Conservation (phyloP, 208 protist species). For the Hexamita inflata region DNA sequence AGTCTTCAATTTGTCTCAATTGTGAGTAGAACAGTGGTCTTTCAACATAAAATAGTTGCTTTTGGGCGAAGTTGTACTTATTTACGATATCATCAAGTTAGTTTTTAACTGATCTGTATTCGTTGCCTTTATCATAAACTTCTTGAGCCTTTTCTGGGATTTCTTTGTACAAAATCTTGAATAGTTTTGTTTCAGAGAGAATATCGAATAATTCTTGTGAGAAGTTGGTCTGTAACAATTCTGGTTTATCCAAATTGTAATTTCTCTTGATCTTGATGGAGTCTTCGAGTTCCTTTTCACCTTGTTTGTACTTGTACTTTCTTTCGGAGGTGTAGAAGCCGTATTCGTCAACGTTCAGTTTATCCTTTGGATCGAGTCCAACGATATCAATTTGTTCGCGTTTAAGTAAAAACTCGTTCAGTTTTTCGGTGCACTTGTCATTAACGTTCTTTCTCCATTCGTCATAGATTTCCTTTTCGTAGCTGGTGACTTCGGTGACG, state of each 20-base stretch:
- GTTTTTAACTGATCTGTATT: not conserved
- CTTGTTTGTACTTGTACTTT: too few relatives aligned
- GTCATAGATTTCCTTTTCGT: too few relatives aligned
- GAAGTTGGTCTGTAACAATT: not conserved
- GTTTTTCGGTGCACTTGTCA: slow-evolving; percentile 13
- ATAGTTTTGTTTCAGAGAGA: not conserved
- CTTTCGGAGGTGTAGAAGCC: too few relatives aligned
- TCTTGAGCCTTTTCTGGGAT: not conserved
- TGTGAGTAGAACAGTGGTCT: not conserved
- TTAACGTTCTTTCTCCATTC: too few relatives aligned
- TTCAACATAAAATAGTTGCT: slow-evolving; percentile 2
- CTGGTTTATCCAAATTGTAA: not conserved
- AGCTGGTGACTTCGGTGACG: too few relatives aligned
- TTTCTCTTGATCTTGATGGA: not conserved
- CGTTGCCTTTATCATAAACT: slow-evolving; percentile 19
- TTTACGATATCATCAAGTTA: slow-evolving; percentile 24
- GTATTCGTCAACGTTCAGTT: too few relatives aligned
- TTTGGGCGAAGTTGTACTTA: slow-evolving; percentile 22
- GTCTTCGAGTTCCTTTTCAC: too few relatives aligned
- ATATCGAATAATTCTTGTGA: not conserved
- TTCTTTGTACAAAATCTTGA: slow-evolving; percentile 20
- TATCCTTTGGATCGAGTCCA: too few relatives aligned
- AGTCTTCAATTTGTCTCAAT: not conserved
- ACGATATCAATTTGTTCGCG: too few relatives aligned
- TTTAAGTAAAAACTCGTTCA: too few relatives aligned